Evolutionary conservation across 1,284 basidiomycete species (phyloP).

Genomic region (Amylostereum areolatum): DNA sequence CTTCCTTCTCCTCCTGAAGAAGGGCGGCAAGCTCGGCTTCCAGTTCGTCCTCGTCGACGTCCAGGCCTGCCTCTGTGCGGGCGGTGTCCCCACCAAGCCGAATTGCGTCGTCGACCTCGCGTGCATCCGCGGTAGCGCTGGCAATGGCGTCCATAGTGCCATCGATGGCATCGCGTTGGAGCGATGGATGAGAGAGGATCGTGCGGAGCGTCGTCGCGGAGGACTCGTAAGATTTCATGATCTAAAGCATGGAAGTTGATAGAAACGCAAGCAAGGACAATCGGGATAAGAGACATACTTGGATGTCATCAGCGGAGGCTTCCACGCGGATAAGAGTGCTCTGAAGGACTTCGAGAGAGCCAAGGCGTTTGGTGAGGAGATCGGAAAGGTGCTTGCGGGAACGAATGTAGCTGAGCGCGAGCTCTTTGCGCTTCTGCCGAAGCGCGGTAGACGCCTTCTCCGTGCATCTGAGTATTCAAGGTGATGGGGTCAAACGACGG

Average conservation of each 20-base stretch:
- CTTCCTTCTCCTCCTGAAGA: conserved; percentile 32
- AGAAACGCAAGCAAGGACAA: neutral
- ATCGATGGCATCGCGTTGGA: conserved; percentile 76
- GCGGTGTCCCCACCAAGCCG: conserved; percentile 57
- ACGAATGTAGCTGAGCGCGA: conserved; percentile 73
- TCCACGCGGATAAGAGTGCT: conserved; percentile 80
- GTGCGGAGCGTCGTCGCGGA: conserved; percentile 72
- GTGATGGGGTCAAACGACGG: conserved; percentile 3
- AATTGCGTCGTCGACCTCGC: conserved; percentile 79
- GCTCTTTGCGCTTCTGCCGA: conserved; percentile 60
- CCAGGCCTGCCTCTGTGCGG: conserved; percentile 40
- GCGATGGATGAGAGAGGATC: conserved; percentile 74
- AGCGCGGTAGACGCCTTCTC: conserved; percentile 62
- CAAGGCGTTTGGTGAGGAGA: conserved; percentile 68
- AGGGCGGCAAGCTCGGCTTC: conserved; percentile 54
- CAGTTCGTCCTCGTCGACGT: conserved; percentile 57
- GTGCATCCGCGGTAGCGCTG: conserved; percentile 74
- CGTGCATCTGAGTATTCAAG: conserved; percentile 44
- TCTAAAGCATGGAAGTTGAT: conserved; percentile 36
- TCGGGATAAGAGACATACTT: conserved; percentile 44
- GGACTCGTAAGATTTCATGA: conserved; percentile 81
- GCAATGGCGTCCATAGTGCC: conserved; percentile 83
- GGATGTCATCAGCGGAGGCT: conserved; percentile 81
- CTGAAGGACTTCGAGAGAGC: conserved; percentile 69
- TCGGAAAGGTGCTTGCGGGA: conserved; percentile 80